Evolutionary conservation across 202 grass and related monocot species (phyloP).

Genomic region (Schoenoplectus triqueter): DNA sequence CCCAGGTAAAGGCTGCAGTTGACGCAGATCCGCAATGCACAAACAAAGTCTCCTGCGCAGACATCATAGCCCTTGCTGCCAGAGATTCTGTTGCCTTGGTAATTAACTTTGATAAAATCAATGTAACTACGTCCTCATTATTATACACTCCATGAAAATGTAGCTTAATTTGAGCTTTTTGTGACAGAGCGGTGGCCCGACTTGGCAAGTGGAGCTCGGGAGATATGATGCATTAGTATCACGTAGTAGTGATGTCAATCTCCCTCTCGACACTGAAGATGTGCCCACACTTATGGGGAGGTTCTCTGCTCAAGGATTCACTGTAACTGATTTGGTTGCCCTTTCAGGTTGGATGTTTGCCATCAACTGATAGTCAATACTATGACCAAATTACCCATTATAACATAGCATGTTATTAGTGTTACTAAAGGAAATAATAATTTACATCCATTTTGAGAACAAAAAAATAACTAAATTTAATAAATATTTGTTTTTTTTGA

Average conservation of each 20-base stretch:
- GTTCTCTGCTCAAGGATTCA: background rate
- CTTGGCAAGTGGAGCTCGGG: slow-evolving; percentile 29
- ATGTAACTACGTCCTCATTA: background rate
- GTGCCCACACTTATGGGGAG: background rate
- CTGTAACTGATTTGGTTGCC: slow-evolving; percentile 52
- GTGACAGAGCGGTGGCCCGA: slow-evolving; percentile 51
- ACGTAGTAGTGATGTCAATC: background rate
- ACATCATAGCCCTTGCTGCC: slow-evolving; percentile 74
- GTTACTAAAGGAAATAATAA: no score
- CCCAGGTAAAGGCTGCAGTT: slow-evolving; percentile 67
- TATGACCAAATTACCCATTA: no score
- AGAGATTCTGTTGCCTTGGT: slow-evolving; percentile 76
- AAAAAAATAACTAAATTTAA: background rate
- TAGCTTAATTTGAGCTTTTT: background rate
- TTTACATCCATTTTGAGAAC: no score
- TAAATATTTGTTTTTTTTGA: no score
- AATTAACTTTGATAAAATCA: slow-evolving; percentile 25
- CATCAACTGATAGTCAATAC: background rate
- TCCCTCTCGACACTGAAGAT: background rate
- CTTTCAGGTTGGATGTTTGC: slow-evolving; percentile 52
- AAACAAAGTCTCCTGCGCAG: slow-evolving; percentile 78
- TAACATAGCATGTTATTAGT: no score
- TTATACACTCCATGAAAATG: background rate
- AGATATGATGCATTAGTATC: background rate
- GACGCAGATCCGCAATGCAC: slow-evolving; percentile 58